Evolutionary conservation across 441 rosid genomes (phyloP).

Genomic region (Adansonia gregorii): DNA sequence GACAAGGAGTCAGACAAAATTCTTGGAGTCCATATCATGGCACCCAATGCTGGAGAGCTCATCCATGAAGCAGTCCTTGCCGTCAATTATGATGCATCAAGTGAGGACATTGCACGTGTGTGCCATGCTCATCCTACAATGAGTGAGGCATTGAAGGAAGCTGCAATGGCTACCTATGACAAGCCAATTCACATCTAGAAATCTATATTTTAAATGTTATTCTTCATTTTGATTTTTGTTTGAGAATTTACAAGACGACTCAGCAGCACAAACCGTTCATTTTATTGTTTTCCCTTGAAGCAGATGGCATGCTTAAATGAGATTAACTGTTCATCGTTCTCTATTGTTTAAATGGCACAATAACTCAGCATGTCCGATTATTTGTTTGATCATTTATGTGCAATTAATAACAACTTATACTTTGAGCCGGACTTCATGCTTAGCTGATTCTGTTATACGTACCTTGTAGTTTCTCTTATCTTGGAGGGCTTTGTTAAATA

Average conservation of each 20-base stretch:
- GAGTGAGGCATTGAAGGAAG: conserved; percentile 99
- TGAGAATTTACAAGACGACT: conserved; percentile 23
- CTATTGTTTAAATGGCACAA: not conserved
- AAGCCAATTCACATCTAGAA: conserved; percentile 92
- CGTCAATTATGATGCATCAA: conserved; percentile 77
- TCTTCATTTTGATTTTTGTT: conserved; percentile 26
- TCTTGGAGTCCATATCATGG: conserved; percentile 93
- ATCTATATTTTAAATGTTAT: conserved; percentile 12
- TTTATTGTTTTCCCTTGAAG: conserved; percentile 30
- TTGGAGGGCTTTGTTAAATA: not conserved
- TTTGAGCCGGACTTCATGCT: not conserved
- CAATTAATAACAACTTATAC: not conserved
- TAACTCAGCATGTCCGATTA: conserved; percentile 1
- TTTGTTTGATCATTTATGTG: not conserved
- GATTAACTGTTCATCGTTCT: not conserved
- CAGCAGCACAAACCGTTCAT: conserved; percentile 16
- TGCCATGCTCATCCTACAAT: conserved; percentile 99
- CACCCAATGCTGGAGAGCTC: conserved; percentile 95
- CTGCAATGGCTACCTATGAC: conserved; percentile 98
- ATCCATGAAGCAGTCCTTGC: conserved; percentile 95
- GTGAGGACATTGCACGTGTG: conserved; percentile 95
- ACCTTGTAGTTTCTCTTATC: not conserved
- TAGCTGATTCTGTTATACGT: not conserved
- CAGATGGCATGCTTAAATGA: conserved; percentile 36
- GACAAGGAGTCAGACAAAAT: conserved; percentile 95